phyloP scores from a whole-genome alignment of 768 basidiomycete species.

The Boletellus sp. region DNA sequence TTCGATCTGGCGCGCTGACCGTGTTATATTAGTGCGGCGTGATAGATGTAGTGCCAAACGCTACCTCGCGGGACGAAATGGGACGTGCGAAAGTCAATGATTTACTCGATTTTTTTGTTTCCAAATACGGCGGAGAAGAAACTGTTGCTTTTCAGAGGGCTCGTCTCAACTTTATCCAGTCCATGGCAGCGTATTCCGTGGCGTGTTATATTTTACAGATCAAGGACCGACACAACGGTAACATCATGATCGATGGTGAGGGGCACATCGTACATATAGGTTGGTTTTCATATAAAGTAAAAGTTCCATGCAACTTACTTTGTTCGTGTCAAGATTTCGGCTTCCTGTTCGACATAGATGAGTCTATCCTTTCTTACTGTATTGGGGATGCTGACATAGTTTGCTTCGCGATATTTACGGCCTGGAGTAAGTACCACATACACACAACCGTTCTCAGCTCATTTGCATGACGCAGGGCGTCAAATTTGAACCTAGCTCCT shows the following conservation, averaged over 20 bases:
- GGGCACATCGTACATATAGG: conserved; percentile 97
- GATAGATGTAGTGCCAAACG: conserved; percentile 96
- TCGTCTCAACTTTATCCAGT: conserved; percentile 93
- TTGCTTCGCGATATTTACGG: conserved; percentile 34
- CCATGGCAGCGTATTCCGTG: conserved; percentile 98
- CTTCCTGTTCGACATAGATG: conserved; percentile 97
- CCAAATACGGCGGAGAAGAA: conserved; percentile 89
- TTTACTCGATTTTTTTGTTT: conserved; percentile 87
- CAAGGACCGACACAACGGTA: conserved; percentile 98
- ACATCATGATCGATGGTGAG: conserved; percentile 99
- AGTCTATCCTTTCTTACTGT: conserved; percentile 40
- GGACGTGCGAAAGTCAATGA: conserved; percentile 98
- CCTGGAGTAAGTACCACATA: conserved; percentile 50
- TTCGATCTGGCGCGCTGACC: neutral
- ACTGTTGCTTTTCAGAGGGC: conserved; percentile 89
- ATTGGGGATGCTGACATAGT: conserved; percentile 26
- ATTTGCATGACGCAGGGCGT: conserved; percentile 62
- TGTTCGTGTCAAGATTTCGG: conserved; percentile 69
- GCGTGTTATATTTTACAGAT: conserved; percentile 98
- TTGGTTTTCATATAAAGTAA: conserved; percentile 35
- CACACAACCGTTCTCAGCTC: conserved; percentile 1
- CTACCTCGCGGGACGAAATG: conserved; percentile 99
- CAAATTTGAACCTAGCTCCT: conserved; percentile 97
- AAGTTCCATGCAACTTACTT: conserved; percentile 6
- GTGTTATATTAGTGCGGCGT: conserved; percentile 79